A percentile compares a stretch with the other conserved stretches of the same genome.
Conservation (phyloP, 495 filamentous ascomycete species). For the Platismatia glauca region DNA sequence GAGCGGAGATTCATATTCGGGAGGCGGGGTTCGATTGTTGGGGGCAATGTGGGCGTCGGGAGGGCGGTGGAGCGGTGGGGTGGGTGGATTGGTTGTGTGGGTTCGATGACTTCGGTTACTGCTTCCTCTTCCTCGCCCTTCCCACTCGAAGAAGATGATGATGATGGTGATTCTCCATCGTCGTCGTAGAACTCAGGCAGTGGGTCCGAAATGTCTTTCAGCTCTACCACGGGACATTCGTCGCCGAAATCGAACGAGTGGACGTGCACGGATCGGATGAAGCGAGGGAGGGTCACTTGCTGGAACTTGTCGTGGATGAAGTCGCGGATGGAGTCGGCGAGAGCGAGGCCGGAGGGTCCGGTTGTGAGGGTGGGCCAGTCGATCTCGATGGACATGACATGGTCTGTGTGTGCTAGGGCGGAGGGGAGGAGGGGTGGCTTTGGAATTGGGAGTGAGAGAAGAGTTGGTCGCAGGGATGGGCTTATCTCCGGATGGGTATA, state of each 20-base stretch:
- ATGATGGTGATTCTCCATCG: too few species aligned
- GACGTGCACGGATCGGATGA: slow-evolving; percentile 92
- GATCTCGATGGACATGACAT: slow-evolving; percentile 80
- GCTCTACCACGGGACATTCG: slow-evolving; percentile 72
- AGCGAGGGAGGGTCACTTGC: slow-evolving; percentile 76
- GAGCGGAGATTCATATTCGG: neutral
- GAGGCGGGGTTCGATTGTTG: neutral
- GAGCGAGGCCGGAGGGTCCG: slow-evolving; percentile 71
- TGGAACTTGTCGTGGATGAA: slow-evolving; percentile 97
- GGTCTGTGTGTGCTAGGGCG: neutral
- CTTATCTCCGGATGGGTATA: neutral
- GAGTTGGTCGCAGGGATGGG: neutral
- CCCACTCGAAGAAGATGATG: too few species aligned
- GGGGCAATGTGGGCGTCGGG: neutral
- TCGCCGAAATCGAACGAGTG: slow-evolving; percentile 89
- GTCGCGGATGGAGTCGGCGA: slow-evolving; percentile 77
- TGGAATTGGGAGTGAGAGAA: neutral
- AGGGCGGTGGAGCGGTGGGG: neutral
- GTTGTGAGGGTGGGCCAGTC: slow-evolving; percentile 91
- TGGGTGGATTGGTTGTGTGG: neutral
- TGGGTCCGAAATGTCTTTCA: slow-evolving; percentile 95
- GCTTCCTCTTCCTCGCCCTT: slow-evolving; percentile 40
- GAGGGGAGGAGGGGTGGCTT: neutral
- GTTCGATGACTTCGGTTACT: slow-evolving; percentile 1
- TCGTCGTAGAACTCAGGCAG: slow-evolving; percentile 95